phyloP scores from a whole-genome alignment of 2,329 filamentous ascomycete species.

The Diaporthe sp. region DNA sequence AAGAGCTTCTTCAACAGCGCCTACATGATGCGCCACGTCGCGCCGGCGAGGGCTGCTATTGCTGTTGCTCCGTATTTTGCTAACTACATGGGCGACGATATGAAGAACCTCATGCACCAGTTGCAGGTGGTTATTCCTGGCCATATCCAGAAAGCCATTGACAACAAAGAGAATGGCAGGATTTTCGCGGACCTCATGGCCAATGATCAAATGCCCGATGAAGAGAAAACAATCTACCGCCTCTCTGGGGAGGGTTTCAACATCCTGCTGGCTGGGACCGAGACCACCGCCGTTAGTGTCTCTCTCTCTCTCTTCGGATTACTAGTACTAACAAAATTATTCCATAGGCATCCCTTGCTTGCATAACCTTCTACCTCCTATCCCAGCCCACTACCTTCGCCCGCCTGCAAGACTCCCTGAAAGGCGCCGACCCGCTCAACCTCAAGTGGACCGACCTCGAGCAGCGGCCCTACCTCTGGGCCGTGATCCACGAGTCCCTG shows the following conservation, averaged over 20 bases:
- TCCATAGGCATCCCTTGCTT: not conserved
- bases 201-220: conserved; percentile 42
- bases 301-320: no score
- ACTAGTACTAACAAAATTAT: not conserved
- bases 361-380: conserved; percentile 27
- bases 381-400: conserved; percentile 9
- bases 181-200: conserved; percentile 48
- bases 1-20: conserved; percentile 42
- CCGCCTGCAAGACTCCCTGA: not conserved
- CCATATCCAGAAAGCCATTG: conserved; percentile 44
- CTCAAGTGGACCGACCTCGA: conserved; percentile 44
- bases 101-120: conserved; percentile 46
- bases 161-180: conserved; percentile 42
- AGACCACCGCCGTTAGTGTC: conserved; percentile 40
- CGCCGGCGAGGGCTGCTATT: conserved; percentile 46
- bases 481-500: conserved; percentile 44
- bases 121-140: conserved; percentile 46
- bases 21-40: conserved; percentile 47
- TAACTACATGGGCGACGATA: conserved; percentile 42
- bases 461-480: conserved; percentile 44
- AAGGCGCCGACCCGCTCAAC: conserved; percentile 19
- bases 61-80: conserved; percentile 46
- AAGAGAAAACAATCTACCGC: conserved; percentile 41
- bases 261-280: conserved; percentile 42
- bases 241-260: conserved; percentile 43